Conservation (phyloP, 1,284 basidiomycete genomes). For the Marasmius tenuissimus region DNA sequence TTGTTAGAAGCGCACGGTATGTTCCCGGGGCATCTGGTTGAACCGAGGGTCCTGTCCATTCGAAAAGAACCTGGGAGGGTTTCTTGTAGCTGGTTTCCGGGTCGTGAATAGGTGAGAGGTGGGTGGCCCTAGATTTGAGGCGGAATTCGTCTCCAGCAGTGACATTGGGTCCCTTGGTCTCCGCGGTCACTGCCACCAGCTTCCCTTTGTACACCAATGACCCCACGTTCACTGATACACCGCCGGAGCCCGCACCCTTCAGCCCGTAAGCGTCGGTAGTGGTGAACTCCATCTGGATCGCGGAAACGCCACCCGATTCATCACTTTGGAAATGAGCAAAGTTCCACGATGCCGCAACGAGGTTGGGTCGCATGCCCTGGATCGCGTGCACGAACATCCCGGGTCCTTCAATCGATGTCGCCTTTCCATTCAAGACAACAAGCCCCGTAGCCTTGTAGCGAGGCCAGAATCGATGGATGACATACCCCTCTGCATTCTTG, state of each 20-base stretch:
- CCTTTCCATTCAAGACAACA: conserved; percentile 72
- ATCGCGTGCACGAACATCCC: conserved; percentile 97
- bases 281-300: conserved; percentile 96
- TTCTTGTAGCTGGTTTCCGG: conserved; percentile 82
- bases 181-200: conserved; percentile 71
- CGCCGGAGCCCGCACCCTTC: conserved; percentile 75
- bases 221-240: conserved; percentile 84
- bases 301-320: conserved; percentile 74
- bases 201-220: conserved; percentile 79
- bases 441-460: conserved; percentile 66
- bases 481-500: conserved; percentile 82
- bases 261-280: conserved; percentile 79
- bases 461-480: conserved; percentile 94
- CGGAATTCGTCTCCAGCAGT: conserved; percentile 38
- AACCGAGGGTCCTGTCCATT: conserved; percentile 77
- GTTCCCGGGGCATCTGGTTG: conserved; percentile 50
- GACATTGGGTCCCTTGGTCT: conserved; percentile 69
- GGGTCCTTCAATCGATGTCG: conserved; percentile 68
- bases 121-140: conserved; percentile 68
- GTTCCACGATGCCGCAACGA: conserved; percentile 94
- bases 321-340: conserved; percentile 88
- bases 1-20: conserved; percentile 54
- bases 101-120: conserved; percentile 63
- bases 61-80: conserved; percentile 72
- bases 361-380: conserved; percentile 97